Base-by-base conservation (phyloP, 805 yeast species). In the Yarrowia sp. region DNA sequence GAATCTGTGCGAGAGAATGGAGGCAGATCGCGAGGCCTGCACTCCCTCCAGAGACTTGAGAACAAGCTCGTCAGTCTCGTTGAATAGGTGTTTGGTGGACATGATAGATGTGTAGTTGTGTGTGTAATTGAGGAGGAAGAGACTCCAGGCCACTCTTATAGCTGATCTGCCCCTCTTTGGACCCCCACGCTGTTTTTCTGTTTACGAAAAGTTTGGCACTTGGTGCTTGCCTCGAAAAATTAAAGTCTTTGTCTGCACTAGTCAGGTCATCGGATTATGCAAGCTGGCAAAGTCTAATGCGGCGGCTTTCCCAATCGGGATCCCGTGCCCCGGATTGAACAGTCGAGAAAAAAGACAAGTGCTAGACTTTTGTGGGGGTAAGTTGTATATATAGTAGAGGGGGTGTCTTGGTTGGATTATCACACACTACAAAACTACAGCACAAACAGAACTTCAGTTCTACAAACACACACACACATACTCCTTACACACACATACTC, bases 21-120 rank as follows among this genome's bases (percentile, higher is more conserved):
- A 73, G 36, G 75, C 70, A 16, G 80, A 77, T 71, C 82, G 79
- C 69, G 81, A 80, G n/a, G 77, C 77, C 35, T 79, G 74, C 14
- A 81, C 74, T 0, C 83, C 85, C 49, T 74, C 74, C 43, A 82
- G 73, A 38, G 83, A 82, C 56, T 78, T 69, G 63, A 74, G 74
- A 14, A 81, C 82, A n/a, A 82, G 77, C 32, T 77, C 74, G 40
- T 74, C 74, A 8, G 78, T 73, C 40, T 77, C 74, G 55, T 83
- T 82, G 65, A 81, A 75, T 66, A 82, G 82, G 70, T 82, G 85
- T 72, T 82, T 82, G 14, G 80, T 75, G 16, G 80, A 77, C 80
- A 77, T 77, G 32, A 26, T 26, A 5, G 19, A 5, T 26, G 4
- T 26, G 32, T 26, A 26, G 32, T 48, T 26, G 48, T 36, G 22